These are phyloP conservation scores for California macrophylla DNA, from an alignment of 441 rosid species.

Conservation along the genomic window DNA sequence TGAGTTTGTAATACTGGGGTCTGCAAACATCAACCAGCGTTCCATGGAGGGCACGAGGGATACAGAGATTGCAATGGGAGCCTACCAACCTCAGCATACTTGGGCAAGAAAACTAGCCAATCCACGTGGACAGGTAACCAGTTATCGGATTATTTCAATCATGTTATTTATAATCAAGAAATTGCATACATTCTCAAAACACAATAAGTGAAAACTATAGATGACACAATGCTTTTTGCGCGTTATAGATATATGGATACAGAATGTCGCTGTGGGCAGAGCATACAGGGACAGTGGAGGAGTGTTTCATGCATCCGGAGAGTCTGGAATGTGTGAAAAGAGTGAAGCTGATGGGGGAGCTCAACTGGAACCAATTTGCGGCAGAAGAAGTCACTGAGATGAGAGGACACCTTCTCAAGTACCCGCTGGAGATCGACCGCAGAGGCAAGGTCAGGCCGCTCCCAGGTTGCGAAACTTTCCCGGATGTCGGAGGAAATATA, in stretches of 20 bases:
- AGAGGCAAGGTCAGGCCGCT: slow-evolving; percentile 80
- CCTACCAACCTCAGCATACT: slow-evolving; percentile 84
- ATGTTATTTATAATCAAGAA: background rate
- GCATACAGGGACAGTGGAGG: slow-evolving; percentile 60
- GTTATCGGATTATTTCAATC: background rate
- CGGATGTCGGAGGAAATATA: slow-evolving; percentile 80
- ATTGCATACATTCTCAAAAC: background rate
- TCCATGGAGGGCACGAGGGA: slow-evolving; percentile 95
- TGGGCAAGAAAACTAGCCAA: slow-evolving; percentile 54
- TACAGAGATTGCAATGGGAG: slow-evolving; percentile 97
- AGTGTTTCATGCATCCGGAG: slow-evolving; percentile 57
- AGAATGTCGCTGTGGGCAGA: slow-evolving; percentile 98
- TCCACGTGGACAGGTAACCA: slow-evolving; percentile 76
- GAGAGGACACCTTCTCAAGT: slow-evolving; percentile 78
- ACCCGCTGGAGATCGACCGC: slow-evolving; percentile 74
- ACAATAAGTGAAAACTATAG: too few relatives aligned
- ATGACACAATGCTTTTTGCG: background rate
- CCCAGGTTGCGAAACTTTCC: slow-evolving; percentile 60
- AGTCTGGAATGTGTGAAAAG: slow-evolving; percentile 69
- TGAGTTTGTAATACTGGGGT: slow-evolving; percentile 73
- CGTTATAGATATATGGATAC: slow-evolving; percentile 65
- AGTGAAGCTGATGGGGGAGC: slow-evolving; percentile 49
- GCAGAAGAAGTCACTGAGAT: slow-evolving; percentile 66
- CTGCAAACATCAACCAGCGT: slow-evolving; percentile 93
- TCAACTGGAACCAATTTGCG: slow-evolving; percentile 62